Percentiles rank a stretch among this genome's conserved stretches.
Evolutionary conservation across 23 red algal species (phyloP).

Genomic region (Gracilaria vermiculophylla): DNA sequence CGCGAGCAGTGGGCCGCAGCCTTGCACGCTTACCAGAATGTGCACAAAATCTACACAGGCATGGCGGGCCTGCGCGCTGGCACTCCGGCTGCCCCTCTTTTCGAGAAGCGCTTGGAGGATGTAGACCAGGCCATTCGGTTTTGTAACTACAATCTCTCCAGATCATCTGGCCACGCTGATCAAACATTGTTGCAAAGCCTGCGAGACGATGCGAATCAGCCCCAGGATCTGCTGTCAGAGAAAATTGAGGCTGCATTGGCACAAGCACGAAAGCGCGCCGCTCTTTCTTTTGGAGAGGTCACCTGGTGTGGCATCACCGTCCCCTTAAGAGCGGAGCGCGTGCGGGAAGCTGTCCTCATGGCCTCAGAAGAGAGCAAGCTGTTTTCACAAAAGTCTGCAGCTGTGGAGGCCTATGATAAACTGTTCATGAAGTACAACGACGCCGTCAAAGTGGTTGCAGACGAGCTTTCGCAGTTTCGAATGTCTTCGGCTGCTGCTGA

Average conservation of each 20-base stretch:
- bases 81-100: conserved; percentile 20
- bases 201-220: conserved; percentile 2
- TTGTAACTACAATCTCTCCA: conserved; percentile 70
- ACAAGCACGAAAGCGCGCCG: conserved; percentile 32
- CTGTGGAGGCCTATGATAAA: conserved; percentile 50
- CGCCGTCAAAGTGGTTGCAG: conserved; percentile 42
- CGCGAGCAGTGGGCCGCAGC: conserved; percentile 49
- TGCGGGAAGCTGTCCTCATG: conserved; percentile 61
- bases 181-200: conserved; percentile 5
- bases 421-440: conserved; percentile 57
- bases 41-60: conserved; percentile 51
- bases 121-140: conserved; percentile 70
- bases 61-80: conserved; percentile 40
- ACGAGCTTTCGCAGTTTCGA: conserved; percentile 45
- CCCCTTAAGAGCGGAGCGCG: conserved; percentile 46
- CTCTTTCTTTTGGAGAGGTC: conserved; percentile 29
- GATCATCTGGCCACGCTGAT: not conserved
- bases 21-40: conserved; percentile 35
- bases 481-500: conserved; percentile 14
- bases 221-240: conserved; percentile 14
- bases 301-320: conserved; percentile 66
- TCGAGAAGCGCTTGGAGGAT: conserved; percentile 66
- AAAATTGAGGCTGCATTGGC: conserved; percentile 47
- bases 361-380: conserved; percentile 40
- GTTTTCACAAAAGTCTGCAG: conserved; percentile 1